phyloP scores from a whole-genome alignment of 2,329 filamentous ascomycete species.

The Colletotrichum australisinense region DNA sequence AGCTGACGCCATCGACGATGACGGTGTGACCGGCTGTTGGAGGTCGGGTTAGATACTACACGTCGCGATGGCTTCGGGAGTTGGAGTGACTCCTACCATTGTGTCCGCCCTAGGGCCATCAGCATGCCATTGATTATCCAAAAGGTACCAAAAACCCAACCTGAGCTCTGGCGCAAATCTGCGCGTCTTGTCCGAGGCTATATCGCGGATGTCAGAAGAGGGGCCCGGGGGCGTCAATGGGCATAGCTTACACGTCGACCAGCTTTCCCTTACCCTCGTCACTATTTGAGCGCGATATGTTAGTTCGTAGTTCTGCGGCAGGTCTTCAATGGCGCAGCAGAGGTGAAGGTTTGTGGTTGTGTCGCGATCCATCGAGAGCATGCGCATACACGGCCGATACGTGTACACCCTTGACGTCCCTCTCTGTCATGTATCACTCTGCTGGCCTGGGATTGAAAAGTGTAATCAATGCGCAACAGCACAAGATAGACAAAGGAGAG shows the following conservation, averaged over 20 bases:
- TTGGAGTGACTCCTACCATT: slow-evolving; percentile 42
- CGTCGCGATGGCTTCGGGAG: slow-evolving; percentile 27
- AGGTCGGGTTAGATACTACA: slow-evolving; percentile 32
- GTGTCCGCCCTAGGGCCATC: slow-evolving; percentile 42
- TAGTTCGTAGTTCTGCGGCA: slow-evolving; percentile 4
- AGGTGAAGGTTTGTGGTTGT: neutral
- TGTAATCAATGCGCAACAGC: neutral
- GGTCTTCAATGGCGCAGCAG: slow-evolving; percentile 14
- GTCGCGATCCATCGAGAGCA: neutral
- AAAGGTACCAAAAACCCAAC: slow-evolving; percentile 29
- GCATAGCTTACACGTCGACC: slow-evolving; percentile 46
- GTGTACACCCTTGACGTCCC: neutral
- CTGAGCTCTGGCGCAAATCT: slow-evolving; percentile 37
- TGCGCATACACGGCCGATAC: neutral
- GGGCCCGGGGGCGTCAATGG: slow-evolving; percentile 28
- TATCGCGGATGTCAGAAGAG: slow-evolving; percentile 32
- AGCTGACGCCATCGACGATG: slow-evolving; percentile 36
- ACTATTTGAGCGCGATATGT: slow-evolving; percentile 39
- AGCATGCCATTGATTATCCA: slow-evolving; percentile 35
- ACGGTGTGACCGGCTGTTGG: slow-evolving; percentile 35
- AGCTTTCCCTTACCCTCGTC: slow-evolving; percentile 54
- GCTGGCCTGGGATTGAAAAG: slow-evolving; percentile 4
- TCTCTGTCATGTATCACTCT: neutral
- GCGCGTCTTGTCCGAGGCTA: slow-evolving; percentile 39
- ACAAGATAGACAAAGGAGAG: neutral